phyloP scores from a whole-genome alignment of 306 rosid genomes.

The Ormosia emarginata region DNA sequence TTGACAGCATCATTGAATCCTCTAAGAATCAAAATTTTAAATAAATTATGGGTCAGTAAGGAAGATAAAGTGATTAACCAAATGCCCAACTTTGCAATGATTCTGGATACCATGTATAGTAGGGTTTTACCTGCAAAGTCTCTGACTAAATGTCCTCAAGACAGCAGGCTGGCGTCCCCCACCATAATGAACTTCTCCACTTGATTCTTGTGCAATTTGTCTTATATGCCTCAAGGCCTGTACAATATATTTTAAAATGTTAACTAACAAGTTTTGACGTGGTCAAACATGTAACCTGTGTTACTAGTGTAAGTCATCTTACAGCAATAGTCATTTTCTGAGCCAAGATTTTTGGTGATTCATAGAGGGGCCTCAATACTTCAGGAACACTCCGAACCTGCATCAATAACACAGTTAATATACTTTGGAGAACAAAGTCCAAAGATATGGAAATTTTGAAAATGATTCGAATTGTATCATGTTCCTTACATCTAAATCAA shows the following conservation, averaged over 20 bases:
- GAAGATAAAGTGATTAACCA: not conserved
- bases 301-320: constrained; percentile 4
- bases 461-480: not conserved
- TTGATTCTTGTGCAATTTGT: constrained; percentile 90
- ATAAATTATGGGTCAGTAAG: not conserved
- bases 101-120: not conserved
- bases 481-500: constrained; percentile 80
- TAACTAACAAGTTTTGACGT: not conserved
- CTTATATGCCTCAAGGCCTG: constrained; percentile 88
- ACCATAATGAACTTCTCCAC: constrained; percentile 83
- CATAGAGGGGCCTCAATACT: constrained; percentile 90
- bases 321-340: constrained; percentile 89
- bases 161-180: constrained; percentile 99
- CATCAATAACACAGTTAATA: not conserved
- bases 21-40: constrained; percentile 34
- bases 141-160: constrained; percentile 85
- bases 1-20: constrained; percentile 91
- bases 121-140: constrained; percentile 67
- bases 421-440: not conserved
- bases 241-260: not conserved
- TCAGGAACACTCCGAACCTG: constrained; percentile 98
- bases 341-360: constrained; percentile 89
- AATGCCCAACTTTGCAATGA: not conserved
- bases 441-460: not conserved
- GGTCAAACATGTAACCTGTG: not conserved